phyloP scores from a whole-genome alignment of 2,329 filamentous ascomycete genomes.

The Aspergillus neotritici region DNA sequence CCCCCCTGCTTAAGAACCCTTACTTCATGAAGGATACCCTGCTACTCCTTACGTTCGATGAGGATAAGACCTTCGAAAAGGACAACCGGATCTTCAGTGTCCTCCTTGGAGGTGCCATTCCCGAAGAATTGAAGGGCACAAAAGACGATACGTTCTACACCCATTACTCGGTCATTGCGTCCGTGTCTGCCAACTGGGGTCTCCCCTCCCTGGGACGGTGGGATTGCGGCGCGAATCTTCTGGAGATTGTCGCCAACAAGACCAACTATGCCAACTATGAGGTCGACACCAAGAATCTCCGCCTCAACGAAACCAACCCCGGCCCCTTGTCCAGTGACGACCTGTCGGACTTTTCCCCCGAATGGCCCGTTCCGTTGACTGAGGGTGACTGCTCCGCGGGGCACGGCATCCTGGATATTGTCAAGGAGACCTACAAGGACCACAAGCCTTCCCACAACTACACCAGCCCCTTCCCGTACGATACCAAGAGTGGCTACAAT shows the following conservation, averaged over 20 bases:
- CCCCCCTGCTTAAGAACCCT: slow-evolving; percentile 61
- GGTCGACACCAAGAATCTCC: slow-evolving; percentile 39
- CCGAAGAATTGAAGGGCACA: slow-evolving; percentile 58
- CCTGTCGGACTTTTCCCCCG: slow-evolving; percentile 23
- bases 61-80: slow-evolving; percentile 62
- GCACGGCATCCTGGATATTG: slow-evolving; percentile 29
- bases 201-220: slow-evolving; percentile 64
- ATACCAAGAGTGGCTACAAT: slow-evolving; percentile 23
- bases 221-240: slow-evolving; percentile 69
- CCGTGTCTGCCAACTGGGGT: slow-evolving; percentile 63
- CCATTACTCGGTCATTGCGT: slow-evolving; percentile 65
- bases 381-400: slow-evolving; percentile 30
- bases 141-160: slow-evolving; percentile 66
- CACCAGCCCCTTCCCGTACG: slow-evolving; percentile 30
- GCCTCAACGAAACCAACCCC: slow-evolving; percentile 52
- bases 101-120: slow-evolving; percentile 69
- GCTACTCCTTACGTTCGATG: slow-evolving; percentile 72
- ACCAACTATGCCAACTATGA: slow-evolving; percentile 51
- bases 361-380: slow-evolving; percentile 27
- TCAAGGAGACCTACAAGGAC: slow-evolving; percentile 29
- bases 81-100: slow-evolving; percentile 66
- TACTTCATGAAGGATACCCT: slow-evolving; percentile 73
- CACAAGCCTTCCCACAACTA: slow-evolving; percentile 31
- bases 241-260: slow-evolving; percentile 53
- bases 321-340: slow-evolving; percentile 35